Evolutionary conservation across 768 basidiomycete species (phyloP), one percentile per base, ranked within the genome.

Genomic region (Hebeloma cylindrosporum): DNA sequence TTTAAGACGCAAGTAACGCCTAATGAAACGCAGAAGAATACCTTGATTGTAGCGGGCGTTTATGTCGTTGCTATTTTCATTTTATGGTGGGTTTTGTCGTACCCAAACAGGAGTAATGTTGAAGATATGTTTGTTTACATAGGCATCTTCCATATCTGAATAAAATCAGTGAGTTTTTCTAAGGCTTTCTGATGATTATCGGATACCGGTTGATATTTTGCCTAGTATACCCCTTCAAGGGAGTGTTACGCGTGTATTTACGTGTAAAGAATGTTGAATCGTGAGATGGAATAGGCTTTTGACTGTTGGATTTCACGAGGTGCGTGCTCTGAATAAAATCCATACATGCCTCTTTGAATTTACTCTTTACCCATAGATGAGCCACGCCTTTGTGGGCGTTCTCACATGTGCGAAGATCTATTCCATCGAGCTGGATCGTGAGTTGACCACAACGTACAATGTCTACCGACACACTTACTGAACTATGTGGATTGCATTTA

Each of bases 181-280:
- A 23, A n/a, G 30, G 14, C 7, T 20, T 11, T 31, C 13, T 36
- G 5, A 7, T 13, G 28, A 22, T 37, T 18, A 25, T 23, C 31
- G 8, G 11, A 30, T n/a, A 27, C 10, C 23, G 29, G 29, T 33
- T 32, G 29, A 42, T 13, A n/a, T 40, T 29, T 40, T 33, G 41
- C 16, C 32, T 30, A 92, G 89, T 93, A 59, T 93, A 93, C 63
- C 91, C 90, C 4, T 93, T 93, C 78, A 93, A 93, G 90, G 90
- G 66, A 66, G 82, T 50, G n/a, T 35, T 47, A 40, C 5, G 18
- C 16, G 37, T 34, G 14, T 25, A n/a, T 18, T 40, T 26, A 14
- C 44, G 10, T 39, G 16, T 28, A 9, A 22, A 13, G 28, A 22
- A 18, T 11, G 16, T 44, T 25, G 14, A 14, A 50, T 39, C 38